Conservation (phyloP, 805 yeast species). For the Middelhovenomyces tepae region DNA sequence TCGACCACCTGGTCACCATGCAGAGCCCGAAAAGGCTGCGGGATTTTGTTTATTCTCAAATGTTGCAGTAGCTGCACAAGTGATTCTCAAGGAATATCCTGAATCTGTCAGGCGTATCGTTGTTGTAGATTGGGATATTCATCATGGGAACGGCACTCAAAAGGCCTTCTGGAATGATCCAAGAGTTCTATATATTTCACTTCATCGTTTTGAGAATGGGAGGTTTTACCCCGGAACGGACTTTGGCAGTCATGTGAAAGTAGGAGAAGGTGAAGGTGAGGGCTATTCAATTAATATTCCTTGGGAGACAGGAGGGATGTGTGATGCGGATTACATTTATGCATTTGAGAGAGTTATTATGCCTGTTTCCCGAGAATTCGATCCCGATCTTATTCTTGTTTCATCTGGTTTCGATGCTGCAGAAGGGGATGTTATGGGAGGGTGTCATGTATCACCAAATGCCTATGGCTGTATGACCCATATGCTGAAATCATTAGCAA, state of each 20-base stretch:
- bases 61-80: constrained; percentile 94
- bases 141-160: constrained; percentile 98
- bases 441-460: constrained; percentile 89
- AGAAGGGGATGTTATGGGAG: constrained; percentile 94
- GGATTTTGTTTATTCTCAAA: constrained; percentile 95
- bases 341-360: constrained; percentile 80
- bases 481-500: constrained; percentile 75
- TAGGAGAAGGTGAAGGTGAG: constrained; percentile 78
- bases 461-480: constrained; percentile 97
- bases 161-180: constrained; percentile 85
- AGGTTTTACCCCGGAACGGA: constrained; percentile 89
- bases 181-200: constrained; percentile 78
- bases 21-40: constrained; percentile 95
- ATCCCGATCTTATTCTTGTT: constrained; percentile 86
- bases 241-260: constrained; percentile 71
- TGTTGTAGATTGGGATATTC: constrained; percentile 96
- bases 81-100: constrained; percentile 72
- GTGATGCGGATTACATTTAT: constrained; percentile 90
- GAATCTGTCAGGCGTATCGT: constrained; percentile 79
- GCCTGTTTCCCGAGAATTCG: constrained; percentile 83
- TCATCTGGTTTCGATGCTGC: constrained; percentile 99
- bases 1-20: constrained; percentile 99
- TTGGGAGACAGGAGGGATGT: constrained; percentile 87
- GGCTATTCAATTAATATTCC: constrained; percentile 89
- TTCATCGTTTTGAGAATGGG: constrained; percentile 89